Evolutionary conservation across 2,329 filamentous ascomycete genomes (phyloP), one percentile per base, ranked within the genome.

Genomic region (Coniochaeta ligniaria): DNA sequence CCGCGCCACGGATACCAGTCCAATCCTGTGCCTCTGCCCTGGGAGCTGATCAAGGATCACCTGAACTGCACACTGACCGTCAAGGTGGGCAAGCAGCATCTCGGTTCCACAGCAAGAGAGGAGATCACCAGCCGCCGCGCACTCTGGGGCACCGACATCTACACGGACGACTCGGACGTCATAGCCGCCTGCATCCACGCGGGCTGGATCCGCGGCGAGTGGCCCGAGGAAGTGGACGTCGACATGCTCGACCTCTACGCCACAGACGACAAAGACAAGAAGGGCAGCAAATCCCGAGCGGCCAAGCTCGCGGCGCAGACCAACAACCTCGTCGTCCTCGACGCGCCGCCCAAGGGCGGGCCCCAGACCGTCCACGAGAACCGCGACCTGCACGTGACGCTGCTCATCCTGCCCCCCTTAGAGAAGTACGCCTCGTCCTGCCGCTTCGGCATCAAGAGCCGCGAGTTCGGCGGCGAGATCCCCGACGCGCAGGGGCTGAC

Each of bases 121-220:
- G 91, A 96, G 66, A 93, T 98, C 58, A 96, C 92, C 12, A 78
- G 85, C 8, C 84, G 91, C 36, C 84, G 89, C 22, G 90, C 91
- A 8, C 73, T 99, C 0, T 99, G 94, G 93, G 95, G 95, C 1
- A 95, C 92, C 0, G 93, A 96, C 41, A 83, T 99, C 7, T 98
- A 98, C 71, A 96, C 92, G 0, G 95, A 99, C 67, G 95, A 99
- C 73, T 96, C 92, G 0, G 95, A 99, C 70, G 86, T 95, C 0
- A 83, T 99, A 26, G 94, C 92, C 0, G 93, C 94, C 2, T 94
- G 93, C 62, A 94, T 99, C 54, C 95, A 99, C 72, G 87, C 88
- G 1, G 95, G 95, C 3, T 98, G 92, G 87, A 89, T 99, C 66
- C 87, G 88, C 47, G 94, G 94, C 36, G 91, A 93, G 67, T 96